These are phyloP conservation scores for Mycena floridula DNA, from an alignment of 768 basidiomycete species.

Conservation along the genomic window DNA sequence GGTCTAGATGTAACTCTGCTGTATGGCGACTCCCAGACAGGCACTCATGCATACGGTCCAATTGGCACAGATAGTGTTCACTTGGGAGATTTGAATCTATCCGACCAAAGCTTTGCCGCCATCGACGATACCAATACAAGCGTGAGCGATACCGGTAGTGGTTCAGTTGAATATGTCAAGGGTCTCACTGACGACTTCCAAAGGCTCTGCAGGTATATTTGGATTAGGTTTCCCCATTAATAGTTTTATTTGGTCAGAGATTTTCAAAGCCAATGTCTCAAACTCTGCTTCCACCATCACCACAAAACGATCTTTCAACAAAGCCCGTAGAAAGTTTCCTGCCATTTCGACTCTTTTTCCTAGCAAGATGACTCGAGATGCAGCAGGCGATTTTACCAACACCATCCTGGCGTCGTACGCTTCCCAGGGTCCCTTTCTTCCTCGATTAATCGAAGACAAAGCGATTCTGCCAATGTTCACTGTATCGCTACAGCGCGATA, in stretches of 20 bases:
- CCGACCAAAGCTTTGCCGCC: slow-evolving; percentile 56
- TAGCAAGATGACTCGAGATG: background rate
- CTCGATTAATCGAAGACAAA: slow-evolving; percentile 35
- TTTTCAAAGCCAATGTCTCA: slow-evolving; percentile 21
- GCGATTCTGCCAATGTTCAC: slow-evolving; percentile 43
- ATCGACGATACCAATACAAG: slow-evolving; percentile 67
- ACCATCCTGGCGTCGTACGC: slow-evolving; percentile 35
- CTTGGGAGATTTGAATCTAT: slow-evolving; percentile 44
- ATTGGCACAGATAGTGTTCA: slow-evolving; percentile 55
- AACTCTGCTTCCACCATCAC: background rate
- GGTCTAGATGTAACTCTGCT: slow-evolving; percentile 41
- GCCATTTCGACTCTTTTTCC: slow-evolving; percentile 1
- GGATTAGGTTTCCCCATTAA: slow-evolving; percentile 72
- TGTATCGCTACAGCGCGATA: slow-evolving; percentile 63
- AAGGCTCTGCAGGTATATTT: slow-evolving; percentile 65
- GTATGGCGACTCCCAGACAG: slow-evolving; percentile 70
- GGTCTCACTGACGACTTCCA: too few relatives aligned
- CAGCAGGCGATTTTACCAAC: slow-evolving; percentile 10
- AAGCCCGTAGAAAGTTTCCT: background rate
- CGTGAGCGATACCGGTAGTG: slow-evolving; percentile 45
- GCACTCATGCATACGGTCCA: slow-evolving; percentile 59
- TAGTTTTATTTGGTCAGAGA: slow-evolving; percentile 43
- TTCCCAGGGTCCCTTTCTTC: slow-evolving; percentile 37
- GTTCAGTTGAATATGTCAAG: too few relatives aligned
- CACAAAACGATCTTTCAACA: background rate